These are phyloP conservation scores for Pseudogymnoascus verrucosus DNA, from an alignment of 2,329 filamentous ascomycete species.

Conservation along the genomic window DNA sequence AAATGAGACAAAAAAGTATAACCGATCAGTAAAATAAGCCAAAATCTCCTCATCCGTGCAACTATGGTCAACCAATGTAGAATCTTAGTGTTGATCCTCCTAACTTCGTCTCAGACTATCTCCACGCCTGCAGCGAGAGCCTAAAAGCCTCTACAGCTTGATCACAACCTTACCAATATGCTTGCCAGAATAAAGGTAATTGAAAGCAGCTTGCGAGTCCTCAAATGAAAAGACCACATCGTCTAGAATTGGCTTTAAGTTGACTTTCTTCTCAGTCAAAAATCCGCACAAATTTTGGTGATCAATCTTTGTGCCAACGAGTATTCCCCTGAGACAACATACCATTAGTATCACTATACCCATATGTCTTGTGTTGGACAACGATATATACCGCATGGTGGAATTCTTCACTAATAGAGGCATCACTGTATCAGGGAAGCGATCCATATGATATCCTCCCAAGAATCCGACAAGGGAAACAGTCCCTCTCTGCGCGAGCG, in stretches of 20 bases:
- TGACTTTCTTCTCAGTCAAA: background rate
- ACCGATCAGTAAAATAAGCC: no score
- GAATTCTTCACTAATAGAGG: background rate
- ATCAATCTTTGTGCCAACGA: background rate
- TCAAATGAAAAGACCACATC: background rate
- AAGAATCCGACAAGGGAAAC: background rate
- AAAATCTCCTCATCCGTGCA: no score
- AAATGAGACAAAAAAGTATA: no score
- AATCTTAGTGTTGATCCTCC: no score
- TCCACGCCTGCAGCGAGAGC: background rate
- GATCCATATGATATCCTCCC: background rate
- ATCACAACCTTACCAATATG: background rate
- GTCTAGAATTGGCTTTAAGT: background rate
- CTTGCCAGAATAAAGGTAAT: background rate
- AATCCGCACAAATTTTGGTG: background rate
- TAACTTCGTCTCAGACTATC: background rate
- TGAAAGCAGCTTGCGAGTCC: background rate
- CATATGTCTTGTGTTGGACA: background rate
- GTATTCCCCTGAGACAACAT: background rate
- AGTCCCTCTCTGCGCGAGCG: background rate
- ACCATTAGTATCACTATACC: background rate
- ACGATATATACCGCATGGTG: background rate
- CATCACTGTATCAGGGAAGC: background rate
- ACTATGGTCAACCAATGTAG: no score
- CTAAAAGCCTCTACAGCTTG: background rate